Base-by-base conservation (phyloP, 495 filamentous ascomycete genomes). In the Opeltia flavorubescens region DNA sequence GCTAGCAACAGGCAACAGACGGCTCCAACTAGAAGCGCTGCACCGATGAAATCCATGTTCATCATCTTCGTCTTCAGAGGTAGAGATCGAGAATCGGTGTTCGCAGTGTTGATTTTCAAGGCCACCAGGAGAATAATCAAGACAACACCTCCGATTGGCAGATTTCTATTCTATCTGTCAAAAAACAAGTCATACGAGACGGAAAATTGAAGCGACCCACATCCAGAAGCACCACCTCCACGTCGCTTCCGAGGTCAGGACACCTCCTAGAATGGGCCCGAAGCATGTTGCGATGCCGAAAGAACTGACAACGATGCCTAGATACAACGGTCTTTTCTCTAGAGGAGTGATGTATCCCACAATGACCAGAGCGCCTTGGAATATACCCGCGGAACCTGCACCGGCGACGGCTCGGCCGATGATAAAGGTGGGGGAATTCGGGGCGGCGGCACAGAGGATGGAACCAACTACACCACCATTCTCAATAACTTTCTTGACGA, bases 361-460 rank as follows among this genome's bases (percentile, higher is more conserved):
- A 57, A 93, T 87, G 47, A 86, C 71, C 39, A 91, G 70, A 2
- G 79, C 76, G 5, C 87, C 87, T 1, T 79, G 79, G 58, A 85
- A 88, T 43, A 93, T 72, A 40, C 83, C 87, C 2, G 86, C 83
- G 2, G 72, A 70, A 21, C 86, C 87, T 7, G 89, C 50, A 15
- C 87, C 87, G 9, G 85, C 81, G 38, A 94, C 67, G 8, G 87
- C 85, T 20, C 87, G 78, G 5, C 87, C 87, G 46, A 87, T 59
- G 54, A 93, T 91, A 33, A 94, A 67, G 2, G 74, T 73, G 0
- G 74, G 63, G 1, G 82, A 86, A 48, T 63, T 81, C 0, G 83
- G 79, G 2, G 86, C 80, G 6, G 29, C 29, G 6, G 76, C 71
- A 28, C 74, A 85, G 58, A 84, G 91, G 53, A 94, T 66, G 27